phyloP scores from a whole-genome alignment of 2,329 filamentous ascomycete genomes.

The Monilinia polystroma region DNA sequence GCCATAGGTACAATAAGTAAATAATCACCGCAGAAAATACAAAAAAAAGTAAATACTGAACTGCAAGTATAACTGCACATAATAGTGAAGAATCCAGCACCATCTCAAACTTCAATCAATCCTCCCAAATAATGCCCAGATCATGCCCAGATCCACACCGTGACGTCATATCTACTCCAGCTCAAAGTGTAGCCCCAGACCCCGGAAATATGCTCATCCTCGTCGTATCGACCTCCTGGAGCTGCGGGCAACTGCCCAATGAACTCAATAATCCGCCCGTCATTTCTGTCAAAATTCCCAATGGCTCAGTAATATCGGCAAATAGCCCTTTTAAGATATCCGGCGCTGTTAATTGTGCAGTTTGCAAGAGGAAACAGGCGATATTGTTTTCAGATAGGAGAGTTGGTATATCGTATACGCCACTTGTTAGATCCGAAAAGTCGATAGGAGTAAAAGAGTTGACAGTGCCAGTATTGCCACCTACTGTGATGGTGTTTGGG shows the following conservation, averaged over 20 bases:
- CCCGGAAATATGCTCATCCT: not conserved
- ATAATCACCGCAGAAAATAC: not conserved
- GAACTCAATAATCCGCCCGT: not conserved
- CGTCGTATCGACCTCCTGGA: not conserved
- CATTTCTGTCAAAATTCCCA: constrained; percentile 20
- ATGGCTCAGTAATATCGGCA: constrained; percentile 36
- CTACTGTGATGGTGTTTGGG: constrained; percentile 46
- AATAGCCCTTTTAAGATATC: constrained; percentile 46
- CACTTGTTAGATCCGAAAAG: constrained; percentile 45
- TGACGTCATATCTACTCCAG: not conserved
- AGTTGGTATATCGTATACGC: constrained; percentile 45
- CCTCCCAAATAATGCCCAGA: constrained; percentile 5
- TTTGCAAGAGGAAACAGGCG: constrained; percentile 46
- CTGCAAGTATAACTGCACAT: not conserved
- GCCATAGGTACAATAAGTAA: constrained; percentile 1
- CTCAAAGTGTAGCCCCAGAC: not conserved
- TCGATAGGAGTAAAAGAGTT: constrained; percentile 52
- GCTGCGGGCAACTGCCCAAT: not conserved
- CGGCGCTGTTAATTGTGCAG: constrained; percentile 45
- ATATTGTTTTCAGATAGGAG: constrained; percentile 50
- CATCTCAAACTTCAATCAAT: not conserved
- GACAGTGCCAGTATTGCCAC: constrained; percentile 52
- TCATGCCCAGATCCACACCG: not conserved
- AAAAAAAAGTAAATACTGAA: not conserved
- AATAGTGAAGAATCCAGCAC: not conserved